Base-by-base conservation (phyloP, 345 rosid genomes). In the Balakata baccata region DNA sequence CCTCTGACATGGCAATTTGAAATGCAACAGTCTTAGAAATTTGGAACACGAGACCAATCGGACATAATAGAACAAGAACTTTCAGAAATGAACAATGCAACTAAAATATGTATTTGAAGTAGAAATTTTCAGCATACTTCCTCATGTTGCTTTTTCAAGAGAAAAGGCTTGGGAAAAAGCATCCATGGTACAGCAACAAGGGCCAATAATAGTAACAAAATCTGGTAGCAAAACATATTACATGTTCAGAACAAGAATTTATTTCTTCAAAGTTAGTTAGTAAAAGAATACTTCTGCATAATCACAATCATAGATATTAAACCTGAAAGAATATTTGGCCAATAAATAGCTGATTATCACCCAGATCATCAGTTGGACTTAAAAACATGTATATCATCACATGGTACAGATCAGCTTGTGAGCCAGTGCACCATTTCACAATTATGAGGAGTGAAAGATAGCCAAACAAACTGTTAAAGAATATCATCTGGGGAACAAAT, bases 111-210 rank as follows among this genome's bases (percentile, higher is more conserved):
- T 52, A 56, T 6, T 18, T 60, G 65, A 22, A 22, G 17, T 4
- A 29, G 34, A 29, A 71, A 68, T 53, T 12, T 61, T 3, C 2
- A 14, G 67, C 88, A 78, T 83, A 92, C 97, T 78, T 76, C 84
- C 81, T 89, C 83, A 64, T 95, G 96, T 79, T 89, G 97, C 80
- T 81, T 95, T 86, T 92, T 95, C 82, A 95, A 85, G 64, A 95
- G 83, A 80, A 95, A 92, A 39, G 99, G 99, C 88, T 89, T 95
- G 68, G 98, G 99, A 78, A 95, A 57, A 74, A 92, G 80, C 99
- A 95, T 92, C 97, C 98, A 95, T 4, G 99, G 98, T 64, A 92
- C 99, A 79, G 99, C 78, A 69, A 90, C 91, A 74, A 95, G 85
- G 74, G 99, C 93, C 37, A 89, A 83, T 34, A 91, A 73, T 69